Evolutionary conservation across 2,329 filamentous ascomycete species (phyloP).

Genomic region (Aspergillus tamarii): DNA sequence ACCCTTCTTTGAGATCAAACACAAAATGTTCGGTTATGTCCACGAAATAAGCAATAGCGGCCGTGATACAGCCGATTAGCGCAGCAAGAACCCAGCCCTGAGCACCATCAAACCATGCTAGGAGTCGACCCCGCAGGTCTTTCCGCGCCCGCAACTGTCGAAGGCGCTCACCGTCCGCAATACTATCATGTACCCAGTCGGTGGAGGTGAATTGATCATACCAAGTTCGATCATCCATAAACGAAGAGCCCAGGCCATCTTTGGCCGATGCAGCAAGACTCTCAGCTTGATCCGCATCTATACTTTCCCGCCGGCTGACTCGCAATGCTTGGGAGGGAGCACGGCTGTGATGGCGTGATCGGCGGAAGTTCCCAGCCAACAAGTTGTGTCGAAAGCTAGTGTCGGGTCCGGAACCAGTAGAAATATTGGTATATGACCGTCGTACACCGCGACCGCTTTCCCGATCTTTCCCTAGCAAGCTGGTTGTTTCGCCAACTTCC

Average conservation of each 20-base stretch:
- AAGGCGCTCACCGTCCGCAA: constrained; percentile 87
- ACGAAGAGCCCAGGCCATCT: constrained; percentile 59
- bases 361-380: constrained; percentile 40
- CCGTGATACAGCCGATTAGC: constrained; percentile 83
- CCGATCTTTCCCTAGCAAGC: constrained; percentile 32
- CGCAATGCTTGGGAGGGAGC: constrained; percentile 57
- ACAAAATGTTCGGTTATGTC: constrained; percentile 82
- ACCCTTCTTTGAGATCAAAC: constrained; percentile 91
- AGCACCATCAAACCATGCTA: constrained; percentile 77
- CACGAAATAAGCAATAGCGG: constrained; percentile 82
- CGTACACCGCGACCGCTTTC: constrained; percentile 24
- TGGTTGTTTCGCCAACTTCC: constrained; percentile 39
- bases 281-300: constrained; percentile 52
- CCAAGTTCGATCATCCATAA: constrained; percentile 87
- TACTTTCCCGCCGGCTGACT: constrained; percentile 54
- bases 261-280: constrained; percentile 49
- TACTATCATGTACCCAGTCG: constrained; percentile 97
- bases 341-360: constrained; percentile 52
- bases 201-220: constrained; percentile 98
- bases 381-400: constrained; percentile 38
- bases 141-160: constrained; percentile 80
- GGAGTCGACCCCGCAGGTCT: constrained; percentile 79
- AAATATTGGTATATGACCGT: constrained; percentile 43
- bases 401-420: constrained; percentile 36
- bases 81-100: constrained; percentile 96